Base-by-base conservation (phyloP, 768 basidiomycete species). In the Lyophyllum decastes region DNA sequence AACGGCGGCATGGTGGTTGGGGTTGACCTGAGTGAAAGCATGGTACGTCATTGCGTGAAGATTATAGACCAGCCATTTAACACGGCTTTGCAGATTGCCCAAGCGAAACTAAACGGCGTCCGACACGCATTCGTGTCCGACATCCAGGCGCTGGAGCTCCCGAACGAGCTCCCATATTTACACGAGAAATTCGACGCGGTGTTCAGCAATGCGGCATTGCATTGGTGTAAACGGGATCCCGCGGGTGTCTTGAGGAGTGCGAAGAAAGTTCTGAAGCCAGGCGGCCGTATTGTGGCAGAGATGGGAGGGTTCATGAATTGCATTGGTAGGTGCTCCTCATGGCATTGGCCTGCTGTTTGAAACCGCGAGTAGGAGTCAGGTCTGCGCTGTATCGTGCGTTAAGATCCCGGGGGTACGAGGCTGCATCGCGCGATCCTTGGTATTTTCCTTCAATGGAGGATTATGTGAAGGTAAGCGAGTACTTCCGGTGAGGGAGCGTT, bases 211-310 rank as follows among this genome's bases (percentile, higher is more conserved):
- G 90, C 94, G 0, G 78, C 82, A 3, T 67, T 95, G 60, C 93
- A 95, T 64, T 95, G 92, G 93, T 94, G 92, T 72, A 94, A 91
- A 69, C 73, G 74, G 4, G 77, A 88, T 62, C 94, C 93, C 0
- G 68, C 65, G 1, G 85, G 82, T 1, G 92, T 93, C 9, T 68
- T 93, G 10, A 70, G 77, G 14, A 79, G 84, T 49, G 80, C 82
- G n/a, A 82, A 81, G 64, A 76, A 73, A 45, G 71, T 88, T 10
- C 73, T 94, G 54, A 91, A 84, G 63, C 79, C 78, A 1, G 88
- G 89, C 0, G 92, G 92, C 1, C 76, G 87, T 21, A 82, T 94
- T 46, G 85, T 86, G 0, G 85, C 79, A 22, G 93, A 94, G 68
- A 86, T 92, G 81, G 88, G 92, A 14, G 89, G 88, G 0, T 88